Evolutionary conservation across 495 filamentous ascomycete species (phyloP), one percentile per base, ranked within the genome.

Genomic region (Margaritispora aquatica): DNA sequence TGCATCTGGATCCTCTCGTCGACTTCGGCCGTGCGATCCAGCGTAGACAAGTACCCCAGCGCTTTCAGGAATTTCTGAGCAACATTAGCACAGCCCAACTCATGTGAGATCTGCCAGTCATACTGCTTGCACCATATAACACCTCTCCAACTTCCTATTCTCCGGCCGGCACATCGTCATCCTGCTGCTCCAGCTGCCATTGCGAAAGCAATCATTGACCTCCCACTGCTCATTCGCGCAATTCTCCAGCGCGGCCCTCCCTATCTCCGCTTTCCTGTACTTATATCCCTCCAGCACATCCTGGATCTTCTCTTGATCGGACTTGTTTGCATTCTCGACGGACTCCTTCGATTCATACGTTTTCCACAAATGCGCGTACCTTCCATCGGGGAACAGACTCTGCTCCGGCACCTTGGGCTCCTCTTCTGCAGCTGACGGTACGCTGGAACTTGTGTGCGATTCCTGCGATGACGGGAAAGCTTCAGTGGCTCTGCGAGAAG

Each of bases 1-100:
- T 95, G 90, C 88, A 98, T 89, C 74, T 98, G 94, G 60, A 98
- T 96, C 56, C 83, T 76, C 74, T 97, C 94, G 63, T 96, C 88
- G 52, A 86, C 79, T 47, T 87, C 86, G 4, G 75, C 63, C 34
- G 82, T 75, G n/a, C 84, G 80, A 15, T 85, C 75, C 60, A 80
- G 77, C 36, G 77, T 78, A 0, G 82, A 80, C 62, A 95, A 78
- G 70, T 96, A 98, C n/a, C 94, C 94, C 26, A 98, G 73, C 10
- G 91, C 89, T 70, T 91, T 90, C 36, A 98, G 73, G 62, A 97
- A 89, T 73, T 90, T 86, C 83, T 92, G 59, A n/a, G 44, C 1
- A 20, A 8, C 11, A 50, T 58, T 38, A 60, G 58, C 31, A 59
- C 10, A 15, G 17, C 36, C 51, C 24, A 17, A 29, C 27, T 47